Evolutionary conservation across 257 asterid species (phyloP), one percentile per base, ranked within the genome.

Genomic region (Solanum ossicruentum): DNA sequence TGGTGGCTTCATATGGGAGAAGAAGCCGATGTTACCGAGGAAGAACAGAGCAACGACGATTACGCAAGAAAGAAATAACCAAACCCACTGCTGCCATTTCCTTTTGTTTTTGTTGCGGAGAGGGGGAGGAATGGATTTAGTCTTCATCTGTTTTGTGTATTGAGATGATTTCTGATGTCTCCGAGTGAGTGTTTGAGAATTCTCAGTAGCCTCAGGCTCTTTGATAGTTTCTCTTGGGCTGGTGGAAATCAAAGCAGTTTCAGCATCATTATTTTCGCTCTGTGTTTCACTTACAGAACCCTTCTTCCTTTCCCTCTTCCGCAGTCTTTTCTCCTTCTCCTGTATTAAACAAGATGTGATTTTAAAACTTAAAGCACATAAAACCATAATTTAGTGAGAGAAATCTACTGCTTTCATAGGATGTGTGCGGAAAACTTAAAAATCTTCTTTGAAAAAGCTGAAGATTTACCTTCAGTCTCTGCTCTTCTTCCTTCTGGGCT

Each of bases 251-350:
- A 89, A 81, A 26, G 84, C 86, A 60, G 87, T 84, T 69, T 90
- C 98, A 43, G 86, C 87, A 18, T 79, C 81, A 67, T 61, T 91
- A 89, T 49, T 86, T 75, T 66, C 84, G 18, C 90, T 93, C 10
- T 83, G 83, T 36, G 73, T 88, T 9, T 93, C 97, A 4, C 88
- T 73, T 80, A 82, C 86, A 7, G 57, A 69, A 32, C 89, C 93
- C 92, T 90, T 93, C 94, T 90, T 93, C 88, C 92, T 90, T 90
- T 94, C 98, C 90, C 92, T 97, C 94, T 97, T 97, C 81, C 96
- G 89, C 89, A 91, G 84, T 85, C 93, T 94, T 94, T 93, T 97
- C 91, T 95, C 99, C 85, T 92, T 92, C 88, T 95, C 98, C 99
- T 97, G 87, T 71, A 89, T 26, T 83, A 71, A 85, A 84, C 79